phyloP scores from a whole-genome alignment of 441 rosid species.

The Mallotus japonicus region DNA sequence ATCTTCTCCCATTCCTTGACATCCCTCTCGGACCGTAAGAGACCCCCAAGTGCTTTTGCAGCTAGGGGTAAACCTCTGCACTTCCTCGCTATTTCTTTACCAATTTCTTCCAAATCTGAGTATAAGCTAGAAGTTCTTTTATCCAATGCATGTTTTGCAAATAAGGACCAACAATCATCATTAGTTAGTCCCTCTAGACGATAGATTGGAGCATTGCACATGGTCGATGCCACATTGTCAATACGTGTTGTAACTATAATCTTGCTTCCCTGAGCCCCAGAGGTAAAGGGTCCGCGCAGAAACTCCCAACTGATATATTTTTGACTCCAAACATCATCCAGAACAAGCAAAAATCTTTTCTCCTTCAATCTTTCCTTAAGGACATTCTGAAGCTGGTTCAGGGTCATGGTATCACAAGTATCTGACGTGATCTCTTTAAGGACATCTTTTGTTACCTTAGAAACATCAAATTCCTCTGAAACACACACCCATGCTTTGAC shows the following conservation, averaged over 20 bases:
- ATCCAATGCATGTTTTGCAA: conserved; percentile 24
- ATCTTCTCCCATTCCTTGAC: conserved; percentile 23
- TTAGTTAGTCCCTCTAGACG: conserved; percentile 21
- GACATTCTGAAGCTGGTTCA: conserved; percentile 11
- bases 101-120: conserved; percentile 17
- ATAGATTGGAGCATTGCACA: conserved; percentile 18
- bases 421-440: conserved; percentile 5
- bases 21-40: conserved; percentile 18
- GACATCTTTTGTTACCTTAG: conserved; percentile 6
- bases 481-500: conserved; percentile 14
- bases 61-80: conserved; percentile 35
- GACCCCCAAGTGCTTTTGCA: conserved; percentile 30
- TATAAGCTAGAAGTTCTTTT: neutral
- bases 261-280: conserved; percentile 27
- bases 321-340: conserved; percentile 12
- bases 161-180: conserved; percentile 26
- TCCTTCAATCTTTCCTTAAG: conserved; percentile 1
- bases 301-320: conserved; percentile 19
- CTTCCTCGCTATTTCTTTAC: conserved; percentile 26
- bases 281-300: conserved; percentile 12
- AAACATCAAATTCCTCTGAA: conserved; percentile 13
- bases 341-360: conserved; percentile 8
- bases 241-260: conserved; percentile 32
- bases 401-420: neutral
- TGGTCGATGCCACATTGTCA: conserved; percentile 15